Evolutionary conservation across 2,329 filamentous ascomycete genomes (phyloP).

Genomic region (Blastomyces emzantsi): DNA sequence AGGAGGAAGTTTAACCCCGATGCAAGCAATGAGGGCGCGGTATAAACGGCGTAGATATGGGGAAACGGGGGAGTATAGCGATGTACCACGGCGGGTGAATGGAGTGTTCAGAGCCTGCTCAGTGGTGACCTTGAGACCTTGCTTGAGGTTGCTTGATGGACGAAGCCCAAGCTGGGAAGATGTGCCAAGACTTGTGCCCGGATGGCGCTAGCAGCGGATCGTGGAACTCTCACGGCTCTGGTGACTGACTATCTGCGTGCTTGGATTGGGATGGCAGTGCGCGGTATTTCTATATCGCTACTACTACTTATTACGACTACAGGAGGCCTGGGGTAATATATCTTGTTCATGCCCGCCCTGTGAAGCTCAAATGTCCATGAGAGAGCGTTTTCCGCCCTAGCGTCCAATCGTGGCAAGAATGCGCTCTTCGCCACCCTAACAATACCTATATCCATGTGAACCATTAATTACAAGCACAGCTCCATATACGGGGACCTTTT

Average conservation of each 20-base stretch:
- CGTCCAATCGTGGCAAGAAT: not conserved
- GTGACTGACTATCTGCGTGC: no score
- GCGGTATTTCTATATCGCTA: not conserved
- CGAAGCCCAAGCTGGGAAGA: not conserved
- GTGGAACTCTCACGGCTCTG: not conserved
- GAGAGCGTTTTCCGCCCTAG: not conserved
- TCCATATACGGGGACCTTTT: no score
- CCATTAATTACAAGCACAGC: no score
- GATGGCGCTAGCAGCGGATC: not conserved
- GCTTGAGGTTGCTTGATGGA: not conserved
- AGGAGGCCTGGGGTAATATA: not conserved
- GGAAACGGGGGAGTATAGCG: not conserved
- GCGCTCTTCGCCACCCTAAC: not conserved
- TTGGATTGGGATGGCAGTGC: not conserved
- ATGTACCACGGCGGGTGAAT: not conserved
- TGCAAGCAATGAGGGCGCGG: not conserved
- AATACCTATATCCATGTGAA: no score
- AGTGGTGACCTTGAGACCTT: not conserved
- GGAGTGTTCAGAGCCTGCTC: not conserved
- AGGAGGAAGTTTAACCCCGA: not conserved
- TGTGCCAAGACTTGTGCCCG: not conserved
- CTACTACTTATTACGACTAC: not conserved
- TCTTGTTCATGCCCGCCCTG: not conserved
- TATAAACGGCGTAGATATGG: not conserved
- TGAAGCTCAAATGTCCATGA: not conserved